Conservation (phyloP, 2,329 filamentous ascomycete species). For the Nectriaceae sp. region DNA sequence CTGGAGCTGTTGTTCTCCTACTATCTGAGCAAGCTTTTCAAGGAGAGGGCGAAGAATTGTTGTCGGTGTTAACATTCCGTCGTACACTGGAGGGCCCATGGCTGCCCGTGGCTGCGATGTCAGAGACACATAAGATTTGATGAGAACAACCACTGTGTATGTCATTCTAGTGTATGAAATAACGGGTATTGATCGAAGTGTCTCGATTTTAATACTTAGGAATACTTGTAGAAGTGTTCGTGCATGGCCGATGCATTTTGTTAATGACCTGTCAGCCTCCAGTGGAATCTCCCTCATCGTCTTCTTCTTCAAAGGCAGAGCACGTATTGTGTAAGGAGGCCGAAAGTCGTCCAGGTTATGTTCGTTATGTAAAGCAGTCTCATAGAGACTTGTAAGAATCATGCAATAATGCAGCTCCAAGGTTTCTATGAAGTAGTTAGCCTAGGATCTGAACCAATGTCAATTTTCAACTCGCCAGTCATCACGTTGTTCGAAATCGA, state of each 20-base stretch:
- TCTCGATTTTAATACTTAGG: background rate
- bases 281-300: background rate
- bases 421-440: slow-evolving; percentile 4
- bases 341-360: slow-evolving; percentile 13
- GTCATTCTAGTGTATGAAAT: slow-evolving; percentile 13
- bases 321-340: slow-evolving; percentile 11
- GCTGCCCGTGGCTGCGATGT: no score
- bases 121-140: slow-evolving; percentile 10
- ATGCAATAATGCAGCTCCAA: slow-evolving; percentile 15
- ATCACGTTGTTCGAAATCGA: slow-evolving; percentile 7
- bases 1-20: background rate
- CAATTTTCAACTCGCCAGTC: background rate
- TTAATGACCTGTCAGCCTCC: background rate
- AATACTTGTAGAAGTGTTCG: slow-evolving; percentile 4
- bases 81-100: no score
- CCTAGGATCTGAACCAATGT: fast-evolving
- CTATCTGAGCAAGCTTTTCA: background rate
- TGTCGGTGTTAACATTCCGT: background rate
- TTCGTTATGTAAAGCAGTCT: slow-evolving; percentile 9
- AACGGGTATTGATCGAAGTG: slow-evolving; percentile 4
- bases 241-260: slow-evolving; percentile 5
- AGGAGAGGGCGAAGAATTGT: background rate
- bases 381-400: slow-evolving; percentile 9
- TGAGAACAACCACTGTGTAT: slow-evolving; percentile 5
- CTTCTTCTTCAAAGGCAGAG: background rate